Percentiles rank a stretch among this genome's conserved stretches.
Evolutionary conservation across 805 yeast genomes (phyloP).

Genomic region (Ogataea sp.): DNA sequence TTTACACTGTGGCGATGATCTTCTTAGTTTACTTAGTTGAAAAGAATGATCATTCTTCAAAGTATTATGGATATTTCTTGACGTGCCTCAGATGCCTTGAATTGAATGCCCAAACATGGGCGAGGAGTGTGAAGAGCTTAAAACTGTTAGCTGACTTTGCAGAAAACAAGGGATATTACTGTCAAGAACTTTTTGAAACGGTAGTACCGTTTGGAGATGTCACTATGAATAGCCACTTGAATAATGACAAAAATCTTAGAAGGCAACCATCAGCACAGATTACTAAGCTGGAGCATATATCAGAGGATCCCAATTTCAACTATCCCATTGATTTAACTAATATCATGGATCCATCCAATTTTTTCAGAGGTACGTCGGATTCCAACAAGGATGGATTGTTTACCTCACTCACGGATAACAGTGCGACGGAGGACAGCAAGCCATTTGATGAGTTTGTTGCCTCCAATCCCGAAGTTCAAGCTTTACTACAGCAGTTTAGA

Average conservation of each 20-base stretch:
- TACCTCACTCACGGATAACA: no score
- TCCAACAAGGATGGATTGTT: no score
- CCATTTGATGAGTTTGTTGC: no score
- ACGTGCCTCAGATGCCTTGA: constrained; percentile 8
- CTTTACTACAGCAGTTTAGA: no score
- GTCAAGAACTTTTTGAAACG: not conserved
- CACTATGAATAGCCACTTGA: not conserved
- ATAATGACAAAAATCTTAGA: no score
- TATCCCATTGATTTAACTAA: not conserved
- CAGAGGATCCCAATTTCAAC: not conserved
- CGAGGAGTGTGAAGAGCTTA: constrained; percentile 4
- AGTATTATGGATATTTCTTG: constrained; percentile 2
- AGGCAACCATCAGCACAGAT: not conserved
- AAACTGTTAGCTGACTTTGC: constrained; percentile 5
- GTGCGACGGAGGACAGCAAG: no score
- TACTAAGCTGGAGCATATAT: not conserved
- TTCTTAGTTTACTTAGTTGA: constrained; percentile 2
- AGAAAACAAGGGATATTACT: not conserved
- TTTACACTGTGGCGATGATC: constrained; percentile 3
- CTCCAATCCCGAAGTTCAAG: no score
- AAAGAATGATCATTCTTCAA: constrained; percentile 1
- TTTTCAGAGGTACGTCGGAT: not conserved
- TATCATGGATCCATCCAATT: not conserved
- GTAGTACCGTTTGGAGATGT: no score
- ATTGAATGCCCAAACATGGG: constrained; percentile 6